A percentile compares a stretch with the other conserved stretches of the same genome.
Evolutionary conservation across 176 grass and related monocot genomes (phyloP).

Genomic region (Raddia distichophylla): DNA sequence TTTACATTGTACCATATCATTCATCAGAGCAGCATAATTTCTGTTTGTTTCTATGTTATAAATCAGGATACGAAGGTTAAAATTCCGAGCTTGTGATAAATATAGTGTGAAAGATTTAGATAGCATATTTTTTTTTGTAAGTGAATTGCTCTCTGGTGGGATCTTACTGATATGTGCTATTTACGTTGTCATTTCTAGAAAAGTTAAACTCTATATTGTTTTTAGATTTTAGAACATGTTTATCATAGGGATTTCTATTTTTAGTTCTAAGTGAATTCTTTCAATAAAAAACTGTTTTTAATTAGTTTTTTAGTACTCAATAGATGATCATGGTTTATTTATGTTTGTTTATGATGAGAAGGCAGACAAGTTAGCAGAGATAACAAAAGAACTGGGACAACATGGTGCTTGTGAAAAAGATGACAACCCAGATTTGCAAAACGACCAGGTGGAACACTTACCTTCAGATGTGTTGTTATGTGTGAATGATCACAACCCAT

Average conservation of each 20-base stretch:
- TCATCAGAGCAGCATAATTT: slow-evolving; percentile 4
- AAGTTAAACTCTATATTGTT: not conserved
- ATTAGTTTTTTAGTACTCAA: slow-evolving; percentile 30
- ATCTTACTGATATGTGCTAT: slow-evolving; percentile 15
- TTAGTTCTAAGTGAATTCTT: not conserved
- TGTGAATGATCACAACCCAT: slow-evolving; percentile 25
- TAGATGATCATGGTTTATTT: slow-evolving; percentile 47
- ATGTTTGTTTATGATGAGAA: slow-evolving; percentile 58
- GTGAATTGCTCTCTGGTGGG: slow-evolving; percentile 22
- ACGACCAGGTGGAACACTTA: slow-evolving; percentile 28
- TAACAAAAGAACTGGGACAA: slow-evolving; percentile 28
- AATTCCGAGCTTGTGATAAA: slow-evolving; percentile 42
- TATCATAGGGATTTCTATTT: not conserved
- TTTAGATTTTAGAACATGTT: not conserved
- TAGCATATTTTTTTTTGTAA: slow-evolving; percentile 16
- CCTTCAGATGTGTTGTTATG: slow-evolving; percentile 16
- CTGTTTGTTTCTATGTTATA: slow-evolving; percentile 22
- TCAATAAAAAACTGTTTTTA: not conserved
- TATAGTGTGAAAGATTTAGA: slow-evolving; percentile 36
- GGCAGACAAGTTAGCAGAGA: slow-evolving; percentile 28
- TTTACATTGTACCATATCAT: slow-evolving; percentile 39
- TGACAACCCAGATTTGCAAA: slow-evolving; percentile 11
- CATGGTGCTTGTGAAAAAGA: slow-evolving; percentile 36
- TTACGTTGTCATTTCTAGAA: slow-evolving; percentile 17
- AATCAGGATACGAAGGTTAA: slow-evolving; percentile 28